phyloP scores from a whole-genome alignment of 495 filamentous ascomycete species.

The Penicillium robsamsonii region DNA sequence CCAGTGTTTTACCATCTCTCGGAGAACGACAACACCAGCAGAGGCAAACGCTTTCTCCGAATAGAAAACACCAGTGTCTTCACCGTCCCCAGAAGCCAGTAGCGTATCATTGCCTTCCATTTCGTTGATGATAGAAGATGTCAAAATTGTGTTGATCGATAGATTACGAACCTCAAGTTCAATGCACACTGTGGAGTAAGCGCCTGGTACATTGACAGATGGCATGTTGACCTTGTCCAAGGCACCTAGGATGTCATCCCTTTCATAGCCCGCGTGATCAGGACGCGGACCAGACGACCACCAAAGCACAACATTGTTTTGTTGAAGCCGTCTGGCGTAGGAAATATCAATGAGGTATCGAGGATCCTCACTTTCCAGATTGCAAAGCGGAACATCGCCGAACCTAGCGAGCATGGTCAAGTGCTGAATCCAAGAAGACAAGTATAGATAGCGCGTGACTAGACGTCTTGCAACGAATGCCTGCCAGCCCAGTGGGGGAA shows the following conservation, averaged over 20 bases:
- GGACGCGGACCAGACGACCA: slow-evolving; percentile 85
- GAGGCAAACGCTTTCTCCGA: slow-evolving; percentile 92
- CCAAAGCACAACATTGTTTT: slow-evolving; percentile 96
- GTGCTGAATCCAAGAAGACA: slow-evolving; percentile 89
- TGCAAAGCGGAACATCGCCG: slow-evolving; percentile 91
- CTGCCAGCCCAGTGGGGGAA: slow-evolving; percentile 94
- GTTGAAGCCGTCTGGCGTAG: slow-evolving; percentile 85
- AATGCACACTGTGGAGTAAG: slow-evolving; percentile 95
- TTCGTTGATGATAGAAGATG: slow-evolving; percentile 96
- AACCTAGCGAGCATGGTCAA: slow-evolving; percentile 83
- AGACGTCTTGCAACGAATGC: slow-evolving; percentile 80
- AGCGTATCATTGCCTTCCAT: slow-evolving; percentile 77
- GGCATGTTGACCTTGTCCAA: slow-evolving; percentile 95
- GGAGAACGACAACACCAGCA: slow-evolving; percentile 80
- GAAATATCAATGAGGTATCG: slow-evolving; percentile 93
- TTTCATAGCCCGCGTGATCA: slow-evolving; percentile 95
- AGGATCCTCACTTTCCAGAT: slow-evolving; percentile 91
- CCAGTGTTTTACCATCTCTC: slow-evolving; percentile 99
- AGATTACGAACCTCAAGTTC: slow-evolving; percentile 92
- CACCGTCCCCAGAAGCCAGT: slow-evolving; percentile 58
- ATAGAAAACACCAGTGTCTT: slow-evolving; percentile 66
- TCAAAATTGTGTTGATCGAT: slow-evolving; percentile 96
- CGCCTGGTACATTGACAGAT: slow-evolving; percentile 83
- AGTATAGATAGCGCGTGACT: slow-evolving; percentile 82
- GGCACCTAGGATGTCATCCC: slow-evolving; percentile 79